phyloP scores from a whole-genome alignment of 257 asterid genomes.

The Przewalskia tangutica region DNA sequence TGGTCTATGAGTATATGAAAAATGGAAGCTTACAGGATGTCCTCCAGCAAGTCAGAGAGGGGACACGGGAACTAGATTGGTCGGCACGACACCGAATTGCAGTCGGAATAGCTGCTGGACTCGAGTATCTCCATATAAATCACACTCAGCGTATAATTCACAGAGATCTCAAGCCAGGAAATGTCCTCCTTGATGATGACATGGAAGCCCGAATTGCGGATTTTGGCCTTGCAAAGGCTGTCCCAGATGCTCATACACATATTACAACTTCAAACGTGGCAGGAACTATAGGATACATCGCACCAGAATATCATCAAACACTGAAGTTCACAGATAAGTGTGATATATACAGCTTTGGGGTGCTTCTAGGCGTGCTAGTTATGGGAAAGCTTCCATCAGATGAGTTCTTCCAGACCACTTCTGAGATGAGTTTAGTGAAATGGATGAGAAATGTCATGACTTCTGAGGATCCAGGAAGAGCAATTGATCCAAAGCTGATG shows the following conservation, averaged over 20 bases:
- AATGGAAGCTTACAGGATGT: slow-evolving; percentile 76
- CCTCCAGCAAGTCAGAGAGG: slow-evolving; percentile 27
- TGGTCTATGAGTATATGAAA: slow-evolving; percentile 78
- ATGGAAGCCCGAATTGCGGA: slow-evolving; percentile 89
- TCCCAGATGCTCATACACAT: slow-evolving; percentile 60
- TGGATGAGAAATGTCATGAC: slow-evolving; percentile 86
- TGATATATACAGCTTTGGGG: slow-evolving; percentile 74
- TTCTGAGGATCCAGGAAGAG: slow-evolving; percentile 62
- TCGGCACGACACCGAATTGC: slow-evolving; percentile 48
- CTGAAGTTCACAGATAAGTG: slow-evolving; percentile 77
- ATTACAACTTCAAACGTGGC: slow-evolving; percentile 59
- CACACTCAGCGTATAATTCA: slow-evolving; percentile 65
- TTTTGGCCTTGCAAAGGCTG: slow-evolving; percentile 74
- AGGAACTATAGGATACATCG: slow-evolving; percentile 77
- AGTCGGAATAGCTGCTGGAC: slow-evolving; percentile 62
- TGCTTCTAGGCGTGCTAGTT: slow-evolving; percentile 48
- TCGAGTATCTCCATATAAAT: slow-evolving; percentile 67
- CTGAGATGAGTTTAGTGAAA: slow-evolving; percentile 59
- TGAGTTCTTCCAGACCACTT: slow-evolving; percentile 54
- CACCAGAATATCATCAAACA: slow-evolving; percentile 78
- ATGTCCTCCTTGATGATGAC: slow-evolving; percentile 70
- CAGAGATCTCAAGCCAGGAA: slow-evolving; percentile 82
- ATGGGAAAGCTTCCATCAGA: slow-evolving; percentile 80
- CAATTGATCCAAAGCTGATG: slow-evolving; percentile 46
- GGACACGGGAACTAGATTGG: slow-evolving; percentile 53